phyloP scores from a whole-genome alignment of 352 stramenopile species.

The Phytophthora nicotianae region DNA sequence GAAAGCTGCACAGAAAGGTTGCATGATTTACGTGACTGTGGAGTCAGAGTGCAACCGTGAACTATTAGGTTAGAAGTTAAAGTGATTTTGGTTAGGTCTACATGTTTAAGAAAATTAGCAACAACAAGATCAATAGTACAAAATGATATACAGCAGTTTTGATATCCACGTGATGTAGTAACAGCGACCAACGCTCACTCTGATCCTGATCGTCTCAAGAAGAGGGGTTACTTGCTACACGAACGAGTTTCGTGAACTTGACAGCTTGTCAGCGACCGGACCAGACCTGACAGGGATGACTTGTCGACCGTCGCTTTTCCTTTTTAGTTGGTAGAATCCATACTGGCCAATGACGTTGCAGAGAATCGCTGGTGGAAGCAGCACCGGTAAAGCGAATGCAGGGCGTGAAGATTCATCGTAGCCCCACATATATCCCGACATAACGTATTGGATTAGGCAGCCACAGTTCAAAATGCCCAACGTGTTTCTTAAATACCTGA shows the following conservation, averaged over 20 bases:
- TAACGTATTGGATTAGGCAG: conserved; percentile 3
- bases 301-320: not conserved
- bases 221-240: not conserved
- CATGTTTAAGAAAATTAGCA: no score
- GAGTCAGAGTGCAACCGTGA: no score
- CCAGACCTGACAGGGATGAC: not conserved
- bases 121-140: no score
- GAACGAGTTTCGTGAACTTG: conserved; percentile 7
- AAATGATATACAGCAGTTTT: not conserved
- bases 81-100: no score
- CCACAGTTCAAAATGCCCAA: conserved; percentile 8
- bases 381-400: conserved; percentile 1
- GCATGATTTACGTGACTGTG: no score
- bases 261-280: not conserved
- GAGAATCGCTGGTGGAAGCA: conserved; percentile 11
- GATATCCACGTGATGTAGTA: not conserved
- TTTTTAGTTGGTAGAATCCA: conserved; percentile 6
- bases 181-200: not conserved
- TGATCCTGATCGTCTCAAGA: not conserved
- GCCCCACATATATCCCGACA: conserved; percentile 12
- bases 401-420: conserved; percentile 7
- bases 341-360: conserved; percentile 7
- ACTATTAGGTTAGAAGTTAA: no score
- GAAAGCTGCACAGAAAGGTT: no score
- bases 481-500: not conserved